phyloP scores from a whole-genome alignment of 768 basidiomycete species.

The Auriscalpium vulgare region DNA sequence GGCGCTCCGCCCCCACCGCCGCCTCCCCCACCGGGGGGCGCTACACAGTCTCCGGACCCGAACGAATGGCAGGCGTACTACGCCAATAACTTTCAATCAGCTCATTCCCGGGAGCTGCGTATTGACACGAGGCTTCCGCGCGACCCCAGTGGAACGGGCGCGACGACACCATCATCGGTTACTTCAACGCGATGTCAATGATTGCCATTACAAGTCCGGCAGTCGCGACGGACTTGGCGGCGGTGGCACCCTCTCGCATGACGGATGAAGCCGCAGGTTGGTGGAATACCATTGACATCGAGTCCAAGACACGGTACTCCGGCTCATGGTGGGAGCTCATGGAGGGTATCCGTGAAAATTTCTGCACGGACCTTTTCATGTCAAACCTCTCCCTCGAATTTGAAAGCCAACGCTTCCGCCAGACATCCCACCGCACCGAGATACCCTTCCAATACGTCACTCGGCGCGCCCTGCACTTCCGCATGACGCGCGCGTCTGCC shows the following conservation, averaged over 20 bases:
- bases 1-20: background rate
- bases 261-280: background rate
- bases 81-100: background rate
- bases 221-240: background rate
- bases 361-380: background rate
- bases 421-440: background rate
- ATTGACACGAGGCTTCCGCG: background rate
- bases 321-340: background rate
- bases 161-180: background rate
- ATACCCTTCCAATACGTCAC: background rate
- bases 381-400: background rate
- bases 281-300: background rate
- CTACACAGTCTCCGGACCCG: background rate
- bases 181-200: background rate
- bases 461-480: background rate
- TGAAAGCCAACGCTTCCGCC: background rate
- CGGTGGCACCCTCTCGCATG: background rate
- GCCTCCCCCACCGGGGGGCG: background rate
- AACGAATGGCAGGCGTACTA: background rate
- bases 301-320: background rate
- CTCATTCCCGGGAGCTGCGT: background rate
- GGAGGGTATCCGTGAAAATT: background rate
- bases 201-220: background rate
- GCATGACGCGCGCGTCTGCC: background rate
- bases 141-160: background rate